A percentile compares a stretch with the other conserved stretches of the same genome.
Evolutionary conservation across 2,329 filamentous ascomycete species (phyloP).

Genomic region (Cordyceps fumosorosea): DNA sequence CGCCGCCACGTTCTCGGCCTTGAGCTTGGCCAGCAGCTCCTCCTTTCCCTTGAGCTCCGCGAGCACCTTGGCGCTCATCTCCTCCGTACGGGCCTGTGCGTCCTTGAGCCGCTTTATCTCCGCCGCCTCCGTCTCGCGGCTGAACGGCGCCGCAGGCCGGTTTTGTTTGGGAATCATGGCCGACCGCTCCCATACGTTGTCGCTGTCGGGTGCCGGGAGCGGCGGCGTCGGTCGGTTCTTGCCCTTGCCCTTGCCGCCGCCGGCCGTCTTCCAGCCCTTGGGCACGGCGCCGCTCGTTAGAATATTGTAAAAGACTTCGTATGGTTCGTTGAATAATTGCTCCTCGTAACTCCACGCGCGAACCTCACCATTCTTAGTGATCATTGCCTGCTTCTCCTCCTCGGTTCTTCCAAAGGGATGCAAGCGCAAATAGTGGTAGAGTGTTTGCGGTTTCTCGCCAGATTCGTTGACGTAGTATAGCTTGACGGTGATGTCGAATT

Average conservation of each 20-base stretch:
- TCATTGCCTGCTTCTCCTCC: slow-evolving; percentile 58
- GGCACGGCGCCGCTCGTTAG: slow-evolving; percentile 66
- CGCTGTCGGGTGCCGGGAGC: slow-evolving; percentile 31
- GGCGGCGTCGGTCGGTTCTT: slow-evolving; percentile 36
- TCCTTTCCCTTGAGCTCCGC: slow-evolving; percentile 60
- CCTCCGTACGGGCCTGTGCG: slow-evolving; percentile 57
- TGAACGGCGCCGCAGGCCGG: slow-evolving; percentile 65
- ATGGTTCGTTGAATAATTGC: slow-evolving; percentile 95
- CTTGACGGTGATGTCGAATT: slow-evolving; percentile 94
- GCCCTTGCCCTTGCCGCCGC: slow-evolving; percentile 44
- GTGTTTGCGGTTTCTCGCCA: slow-evolving; percentile 89
- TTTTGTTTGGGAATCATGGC: slow-evolving; percentile 68
- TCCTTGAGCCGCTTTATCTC: slow-evolving; percentile 56
- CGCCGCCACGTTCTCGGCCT: slow-evolving; percentile 48
- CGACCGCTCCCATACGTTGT: slow-evolving; percentile 57
- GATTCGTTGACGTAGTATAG: slow-evolving; percentile 86
- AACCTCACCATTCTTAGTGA: slow-evolving; percentile 55
- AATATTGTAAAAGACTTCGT: slow-evolving; percentile 82
- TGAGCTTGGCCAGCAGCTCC: slow-evolving; percentile 52
- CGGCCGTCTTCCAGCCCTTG: slow-evolving; percentile 32
- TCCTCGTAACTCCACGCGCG: slow-evolving; percentile 83
- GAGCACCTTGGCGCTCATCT: slow-evolving; percentile 52
- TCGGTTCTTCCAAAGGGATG: slow-evolving; percentile 85
- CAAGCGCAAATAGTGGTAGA: slow-evolving; percentile 86
- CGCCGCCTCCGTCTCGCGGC: slow-evolving; percentile 59